Evolutionary conservation across 2,329 filamentous ascomycete genomes (phyloP).

Genomic region (Ascochyta lentis): DNA sequence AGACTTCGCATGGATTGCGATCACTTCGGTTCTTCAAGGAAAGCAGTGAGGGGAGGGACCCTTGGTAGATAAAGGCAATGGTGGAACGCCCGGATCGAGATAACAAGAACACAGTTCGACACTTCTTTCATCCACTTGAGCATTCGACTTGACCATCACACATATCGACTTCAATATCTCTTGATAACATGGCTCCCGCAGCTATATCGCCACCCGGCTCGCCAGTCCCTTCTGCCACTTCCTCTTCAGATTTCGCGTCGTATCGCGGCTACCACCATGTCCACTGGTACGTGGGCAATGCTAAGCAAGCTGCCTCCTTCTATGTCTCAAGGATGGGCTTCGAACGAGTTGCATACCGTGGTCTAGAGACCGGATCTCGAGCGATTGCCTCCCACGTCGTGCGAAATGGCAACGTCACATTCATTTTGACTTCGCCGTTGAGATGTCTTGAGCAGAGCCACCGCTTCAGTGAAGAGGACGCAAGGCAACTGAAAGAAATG

Average conservation of each 20-base stretch:
- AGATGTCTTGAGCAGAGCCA: constrained; percentile 55
- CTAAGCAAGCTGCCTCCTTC: constrained; percentile 90
- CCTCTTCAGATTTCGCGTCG: constrained; percentile 49
- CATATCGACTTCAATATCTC: neutral
- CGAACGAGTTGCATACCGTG: constrained; percentile 79
- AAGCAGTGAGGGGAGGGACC: constrained; percentile 10
- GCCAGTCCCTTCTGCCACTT: constrained; percentile 30
- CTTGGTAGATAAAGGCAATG: constrained; percentile 24
- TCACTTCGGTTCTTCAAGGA: constrained; percentile 34
- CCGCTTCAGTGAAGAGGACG: constrained; percentile 61
- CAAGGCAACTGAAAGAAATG: constrained; percentile 72
- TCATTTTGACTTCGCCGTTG: constrained; percentile 83
- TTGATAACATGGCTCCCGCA: constrained; percentile 40
- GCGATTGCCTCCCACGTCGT: constrained; percentile 85
- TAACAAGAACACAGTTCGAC: constrained; percentile 2
- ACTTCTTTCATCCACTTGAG: neutral
- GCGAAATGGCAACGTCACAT: constrained; percentile 75
- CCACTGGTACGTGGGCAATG: constrained; percentile 96
- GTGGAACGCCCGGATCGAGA: neutral
- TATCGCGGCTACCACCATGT: constrained; percentile 92
- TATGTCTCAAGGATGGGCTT: constrained; percentile 91
- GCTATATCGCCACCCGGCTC: constrained; percentile 53
- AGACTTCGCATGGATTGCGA: constrained; percentile 19
- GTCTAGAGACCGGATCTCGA: constrained; percentile 85
- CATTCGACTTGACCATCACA: neutral